phyloP scores from a whole-genome alignment of 257 asterid genomes.

The Solanum ossicruentum region DNA sequence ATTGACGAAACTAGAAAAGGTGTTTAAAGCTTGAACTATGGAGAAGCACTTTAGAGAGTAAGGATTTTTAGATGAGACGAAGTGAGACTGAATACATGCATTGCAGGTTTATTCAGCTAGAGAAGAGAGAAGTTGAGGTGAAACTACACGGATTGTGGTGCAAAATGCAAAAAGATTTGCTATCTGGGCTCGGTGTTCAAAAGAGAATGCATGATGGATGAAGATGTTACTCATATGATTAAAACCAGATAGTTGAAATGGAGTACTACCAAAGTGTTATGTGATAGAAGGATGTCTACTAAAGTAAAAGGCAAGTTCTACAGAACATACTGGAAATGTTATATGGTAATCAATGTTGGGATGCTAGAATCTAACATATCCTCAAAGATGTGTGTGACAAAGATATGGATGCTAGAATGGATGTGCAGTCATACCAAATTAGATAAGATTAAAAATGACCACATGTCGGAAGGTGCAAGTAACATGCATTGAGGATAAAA shows the following conservation, averaged over 20 bases:
- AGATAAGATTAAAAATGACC: too few relatives aligned
- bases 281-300: not conserved
- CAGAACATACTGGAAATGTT: not conserved
- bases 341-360: not conserved
- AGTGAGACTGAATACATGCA: not conserved
- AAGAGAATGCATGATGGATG: not conserved
- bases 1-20: not conserved
- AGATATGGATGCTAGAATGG: too few relatives aligned
- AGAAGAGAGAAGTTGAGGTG: not conserved
- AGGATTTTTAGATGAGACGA: not conserved
- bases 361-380: not conserved
- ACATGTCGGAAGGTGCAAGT: too few relatives aligned
- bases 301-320: not conserved
- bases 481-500: too few relatives aligned
- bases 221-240: too few relatives aligned
- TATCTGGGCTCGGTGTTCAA: not conserved
- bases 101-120: not conserved
- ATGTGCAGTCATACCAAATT: too few relatives aligned
- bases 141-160: not conserved
- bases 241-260: not conserved
- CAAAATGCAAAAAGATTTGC: not conserved
- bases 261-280: not conserved
- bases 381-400: too few relatives aligned
- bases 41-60: not conserved
- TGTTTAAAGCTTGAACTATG: not conserved